Evolutionary conservation across 192 early-diverging fungal species (phyloP).

Genomic region (Backusella circina): DNA sequence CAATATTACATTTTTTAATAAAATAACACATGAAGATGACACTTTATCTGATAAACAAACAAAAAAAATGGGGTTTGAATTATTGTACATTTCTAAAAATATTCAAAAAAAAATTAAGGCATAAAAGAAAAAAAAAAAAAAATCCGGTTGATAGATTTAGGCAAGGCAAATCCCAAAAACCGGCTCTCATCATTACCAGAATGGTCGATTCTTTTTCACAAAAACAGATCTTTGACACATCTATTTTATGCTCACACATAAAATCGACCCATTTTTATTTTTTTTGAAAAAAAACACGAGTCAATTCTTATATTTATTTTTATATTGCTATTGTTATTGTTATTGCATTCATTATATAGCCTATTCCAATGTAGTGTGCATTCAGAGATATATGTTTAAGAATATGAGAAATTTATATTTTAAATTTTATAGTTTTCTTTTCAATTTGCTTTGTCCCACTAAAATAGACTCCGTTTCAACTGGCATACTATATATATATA

Average conservation of each 20-base stretch:
- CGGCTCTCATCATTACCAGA: background rate
- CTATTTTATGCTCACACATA: background rate
- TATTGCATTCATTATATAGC: too few species aligned
- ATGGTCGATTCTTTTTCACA: background rate
- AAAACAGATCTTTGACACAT: background rate
- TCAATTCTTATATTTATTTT: background rate
- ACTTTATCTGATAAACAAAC: background rate
- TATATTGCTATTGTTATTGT: background rate
- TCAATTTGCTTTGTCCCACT: background rate
- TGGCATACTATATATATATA: too few species aligned
- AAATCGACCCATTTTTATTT: too few species aligned
- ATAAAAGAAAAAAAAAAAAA: background rate
- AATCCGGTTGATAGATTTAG: background rate
- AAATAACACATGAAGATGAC: background rate
- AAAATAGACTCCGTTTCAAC: background rate
- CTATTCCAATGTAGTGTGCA: too few species aligned
- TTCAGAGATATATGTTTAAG: too few species aligned
- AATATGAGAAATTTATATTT: too few species aligned
- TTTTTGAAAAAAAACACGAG: background rate
- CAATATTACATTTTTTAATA: background rate
- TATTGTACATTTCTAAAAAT: background rate
- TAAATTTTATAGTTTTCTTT: background rate
- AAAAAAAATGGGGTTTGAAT: background rate
- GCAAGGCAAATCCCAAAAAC: background rate
- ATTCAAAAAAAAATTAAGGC: background rate